Base-by-base conservation (phyloP, 2,329 filamentous ascomycete species). In the Fusarium nematophilum region DNA sequence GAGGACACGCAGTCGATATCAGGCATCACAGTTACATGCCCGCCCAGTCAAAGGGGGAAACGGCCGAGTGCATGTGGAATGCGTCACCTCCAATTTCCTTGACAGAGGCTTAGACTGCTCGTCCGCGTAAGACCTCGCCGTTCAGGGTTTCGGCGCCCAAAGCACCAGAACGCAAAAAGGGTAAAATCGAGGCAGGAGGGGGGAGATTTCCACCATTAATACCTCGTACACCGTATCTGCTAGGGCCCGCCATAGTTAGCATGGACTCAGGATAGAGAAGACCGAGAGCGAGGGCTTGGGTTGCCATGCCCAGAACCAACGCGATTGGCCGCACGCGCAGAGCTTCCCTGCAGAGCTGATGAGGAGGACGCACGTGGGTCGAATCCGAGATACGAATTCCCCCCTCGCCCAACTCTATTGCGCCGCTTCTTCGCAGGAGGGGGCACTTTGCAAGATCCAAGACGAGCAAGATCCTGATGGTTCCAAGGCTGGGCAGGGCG, bases 351-450 rank as follows among this genome's bases (percentile, higher is more conserved):
- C 46, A 17, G 33, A 57, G 46, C 53, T 49, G 48, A 38, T 30
- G 25, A 47, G 48, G 30, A 51, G 31, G 31, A 55, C 38, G 48
- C 47, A 59, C 59, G 53, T 60, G 59, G 56, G 42, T 34, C 26
- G 50, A 64, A 64, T 64, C 31, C 65, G 65, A 68, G 53, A 66
- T 68, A 68, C 65, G 65, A 68, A 68, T 66, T 68, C 57, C 45
- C 45, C 54, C 34, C 46, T 42, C 51, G n/a, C 48, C 31, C 51
- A 54, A 60, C 57, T 50, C 37, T 54, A 50, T 56, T 49, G 15
- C 13, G 36, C 47, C 14, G 9, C 33, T 38, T n/a, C n/a, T n/a
- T n/a, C n/a, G n/a, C n/a, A n/a, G n/a, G n/a, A n/a, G n/a, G n/a
- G n/a, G n/a, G n/a, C n/a, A n/a, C n/a, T n/a, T n/a, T n/a, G n/a